Evolutionary conservation across 1,139 yeast species (phyloP).

Genomic region (Hyphopichia fennica): DNA sequence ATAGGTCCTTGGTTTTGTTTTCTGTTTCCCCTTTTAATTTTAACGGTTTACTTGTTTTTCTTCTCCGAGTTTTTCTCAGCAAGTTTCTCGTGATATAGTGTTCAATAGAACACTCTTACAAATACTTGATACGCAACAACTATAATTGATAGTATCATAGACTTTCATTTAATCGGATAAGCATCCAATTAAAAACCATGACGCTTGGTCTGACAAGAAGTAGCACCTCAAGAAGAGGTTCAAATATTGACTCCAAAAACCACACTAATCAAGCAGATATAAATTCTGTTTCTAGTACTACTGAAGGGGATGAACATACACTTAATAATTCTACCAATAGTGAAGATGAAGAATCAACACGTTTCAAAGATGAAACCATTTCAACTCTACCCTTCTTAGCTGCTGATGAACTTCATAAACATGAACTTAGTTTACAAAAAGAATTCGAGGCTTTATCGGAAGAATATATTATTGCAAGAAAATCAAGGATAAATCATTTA

Average conservation of each 20-base stretch:
- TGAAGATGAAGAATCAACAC: neutral
- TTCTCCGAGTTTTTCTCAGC: no score
- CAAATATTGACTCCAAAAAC: neutral
- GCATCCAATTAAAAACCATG: neutral
- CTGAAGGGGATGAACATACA: neutral
- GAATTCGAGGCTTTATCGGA: constrained; percentile 33
- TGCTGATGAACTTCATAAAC: constrained; percentile 24
- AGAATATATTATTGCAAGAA: constrained; percentile 31
- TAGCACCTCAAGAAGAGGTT: neutral
- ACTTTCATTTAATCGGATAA: no score
- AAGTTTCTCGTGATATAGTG: no score
- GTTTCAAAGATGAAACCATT: constrained; percentile 1
- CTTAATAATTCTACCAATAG: no score
- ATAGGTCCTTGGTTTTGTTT: no score
- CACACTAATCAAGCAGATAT: neutral
- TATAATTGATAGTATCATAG: no score
- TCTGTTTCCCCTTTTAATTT: no score
- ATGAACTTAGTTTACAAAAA: constrained; percentile 28
- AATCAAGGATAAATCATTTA: constrained; percentile 31
- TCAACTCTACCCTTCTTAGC: constrained; percentile 1
- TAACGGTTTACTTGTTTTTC: no score
- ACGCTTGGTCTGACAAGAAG: neutral
- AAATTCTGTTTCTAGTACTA: neutral
- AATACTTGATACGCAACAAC: no score
- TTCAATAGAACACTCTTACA: no score